Base-by-base conservation (phyloP, 2,329 filamentous ascomycete species). In the Pseudodiploospora longispora region DNA sequence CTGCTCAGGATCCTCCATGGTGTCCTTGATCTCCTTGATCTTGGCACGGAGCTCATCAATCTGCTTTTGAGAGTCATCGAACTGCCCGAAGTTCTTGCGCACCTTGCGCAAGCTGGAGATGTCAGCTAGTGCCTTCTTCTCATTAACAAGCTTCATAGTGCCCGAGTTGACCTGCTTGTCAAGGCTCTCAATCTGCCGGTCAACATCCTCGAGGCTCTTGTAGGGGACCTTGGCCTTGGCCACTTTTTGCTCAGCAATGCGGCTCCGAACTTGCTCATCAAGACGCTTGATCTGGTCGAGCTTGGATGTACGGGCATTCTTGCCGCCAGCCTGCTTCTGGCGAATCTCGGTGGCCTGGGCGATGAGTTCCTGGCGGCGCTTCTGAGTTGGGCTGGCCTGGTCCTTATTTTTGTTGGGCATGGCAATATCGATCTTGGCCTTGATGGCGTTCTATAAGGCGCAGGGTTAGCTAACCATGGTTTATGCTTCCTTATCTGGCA, bases 71-170 rank as follows among this genome's bases (percentile, higher is more conserved):
- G 82, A 75, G 47, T 85, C 82, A 48, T 95, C 88, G 59, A 97
- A 85, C 50, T 82, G 79, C 47, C 82, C 80, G 64, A 98, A 96
- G 67, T 81, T 85, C 80, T 96, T 97, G 71, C 87, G 87, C 59
- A 85, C 78, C 74, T 94, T 95, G 66, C 85, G 83, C 54, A 97
- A 72, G 63, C 71, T 83, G 40, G 85, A 86, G 56, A 95, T 83
- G 58, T 96, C 88, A 41, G 78, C 71, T 19, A 97, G 75, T 6
- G 87, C 83, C 78, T 96, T 97, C 76, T 88, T 94, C 79, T 97
- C 93, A 57, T 98, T 93, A 8, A 97, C 93, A 41, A 98, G 74
- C 71, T 90, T 95, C 85, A 98, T 90, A 63, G 78, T 85, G 52
- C 91, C 91, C 32, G 82, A 78, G 64, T 95, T 87, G 56, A 97